Evolutionary conservation across 441 rosid species (phyloP).

Genomic region (Rhodomyrtus psidioides): DNA sequence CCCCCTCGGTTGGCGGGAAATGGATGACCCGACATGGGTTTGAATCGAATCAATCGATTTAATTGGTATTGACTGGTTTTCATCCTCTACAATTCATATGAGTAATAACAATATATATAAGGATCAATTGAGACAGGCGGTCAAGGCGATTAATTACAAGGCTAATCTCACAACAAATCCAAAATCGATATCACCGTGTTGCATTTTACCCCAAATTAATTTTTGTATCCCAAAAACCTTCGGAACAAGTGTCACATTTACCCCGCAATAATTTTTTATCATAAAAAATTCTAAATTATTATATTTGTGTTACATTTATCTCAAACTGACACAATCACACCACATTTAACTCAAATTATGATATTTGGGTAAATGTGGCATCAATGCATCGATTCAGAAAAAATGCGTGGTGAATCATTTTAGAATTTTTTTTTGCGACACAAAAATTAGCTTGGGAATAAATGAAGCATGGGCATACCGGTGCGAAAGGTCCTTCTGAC

Average conservation of each 20-base stretch:
- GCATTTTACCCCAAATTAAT: too few relatives aligned
- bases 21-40: background rate
- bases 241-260: too few relatives aligned
- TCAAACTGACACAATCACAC: too few relatives aligned
- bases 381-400: too few relatives aligned
- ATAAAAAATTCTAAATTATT: too few relatives aligned
- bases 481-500: too few relatives aligned
- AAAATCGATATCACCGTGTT: accelerated
- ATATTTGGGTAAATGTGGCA: background rate
- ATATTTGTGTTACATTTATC: too few relatives aligned
- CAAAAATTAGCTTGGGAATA: too few relatives aligned
- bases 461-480: background rate
- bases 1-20: background rate
- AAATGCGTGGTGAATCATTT: too few relatives aligned
- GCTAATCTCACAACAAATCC: background rate
- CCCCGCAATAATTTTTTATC: too few relatives aligned
- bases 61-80: background rate
- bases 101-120: background rate
- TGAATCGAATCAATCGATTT: background rate
- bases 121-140: background rate
- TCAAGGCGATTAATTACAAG: background rate
- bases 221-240: too few relatives aligned
- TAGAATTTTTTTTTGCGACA: too few relatives aligned
- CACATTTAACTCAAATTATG: background rate
- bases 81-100: background rate